Conservation (phyloP, 192 early-diverging fungal species). For the Obelidium mucronatum region DNA sequence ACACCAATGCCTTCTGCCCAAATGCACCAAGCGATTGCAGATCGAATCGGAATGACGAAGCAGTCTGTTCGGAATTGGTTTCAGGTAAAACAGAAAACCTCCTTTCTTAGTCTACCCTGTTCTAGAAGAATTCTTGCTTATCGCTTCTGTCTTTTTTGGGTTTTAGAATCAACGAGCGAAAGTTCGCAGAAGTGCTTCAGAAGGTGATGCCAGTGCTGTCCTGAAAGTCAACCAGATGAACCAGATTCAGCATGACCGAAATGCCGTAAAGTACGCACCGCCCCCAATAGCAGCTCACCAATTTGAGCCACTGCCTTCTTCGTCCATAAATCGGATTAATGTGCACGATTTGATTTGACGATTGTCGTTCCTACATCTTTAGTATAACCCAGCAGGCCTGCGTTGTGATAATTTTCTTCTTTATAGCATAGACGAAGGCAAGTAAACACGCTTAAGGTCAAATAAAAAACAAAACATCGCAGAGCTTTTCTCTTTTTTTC, state of each 20-base stretch:
- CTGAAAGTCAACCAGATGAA: background rate
- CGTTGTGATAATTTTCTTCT: too few relatives aligned
- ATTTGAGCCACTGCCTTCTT: background rate
- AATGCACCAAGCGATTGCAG: constrained; percentile 23
- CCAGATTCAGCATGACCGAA: background rate
- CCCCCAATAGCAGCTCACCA: background rate
- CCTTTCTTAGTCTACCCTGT: background rate
- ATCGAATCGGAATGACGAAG: constrained; percentile 16
- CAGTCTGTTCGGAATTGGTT: constrained; percentile 24
- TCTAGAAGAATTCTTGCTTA: background rate
- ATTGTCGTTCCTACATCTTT: too few relatives aligned
- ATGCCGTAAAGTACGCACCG: background rate
- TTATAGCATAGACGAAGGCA: too few relatives aligned
- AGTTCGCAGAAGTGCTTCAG: background rate
- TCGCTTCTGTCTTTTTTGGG: background rate
- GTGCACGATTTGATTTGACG: too few relatives aligned
- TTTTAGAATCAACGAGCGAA: constrained; percentile 1
- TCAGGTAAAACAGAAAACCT: background rate
- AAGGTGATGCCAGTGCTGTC: background rate
- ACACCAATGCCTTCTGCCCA: constrained; percentile 17
- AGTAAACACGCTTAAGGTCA: too few relatives aligned
- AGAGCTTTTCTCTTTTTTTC: too few relatives aligned
- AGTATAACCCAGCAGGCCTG: too few relatives aligned
- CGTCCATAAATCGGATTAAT: too few relatives aligned
- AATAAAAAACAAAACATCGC: too few relatives aligned